Percentiles rank a stretch among this genome's conserved stretches.
phyloP scores from a whole-genome alignment of 108 stramenopile genomes.

The Nitzschia sp. region DNA sequence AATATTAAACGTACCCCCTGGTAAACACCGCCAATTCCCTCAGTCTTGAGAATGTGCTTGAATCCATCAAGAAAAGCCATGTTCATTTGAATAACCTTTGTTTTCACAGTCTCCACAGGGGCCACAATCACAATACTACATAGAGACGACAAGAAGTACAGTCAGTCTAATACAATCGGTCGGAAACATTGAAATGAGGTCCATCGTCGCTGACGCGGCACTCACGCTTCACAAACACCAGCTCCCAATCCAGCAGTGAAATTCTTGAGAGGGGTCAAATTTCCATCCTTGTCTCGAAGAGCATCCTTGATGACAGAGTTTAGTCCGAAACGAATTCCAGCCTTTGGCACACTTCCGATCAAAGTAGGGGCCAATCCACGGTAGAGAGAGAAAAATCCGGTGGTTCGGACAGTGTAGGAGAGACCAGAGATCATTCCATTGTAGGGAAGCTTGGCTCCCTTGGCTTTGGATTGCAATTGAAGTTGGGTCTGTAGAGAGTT shows the following conservation, averaged over 20 bases:
- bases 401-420: conserved; percentile 81
- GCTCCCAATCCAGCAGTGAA: conserved; percentile 94
- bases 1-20: conserved; percentile 56
- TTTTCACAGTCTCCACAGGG: conserved; percentile 98
- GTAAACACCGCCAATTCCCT: conserved; percentile 95
- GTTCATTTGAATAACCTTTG: conserved; percentile 93
- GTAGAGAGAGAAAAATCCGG: conserved; percentile 85
- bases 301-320: conserved; percentile 83
- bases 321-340: conserved; percentile 96
- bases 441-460: conserved; percentile 70
- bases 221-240: conserved; percentile 84
- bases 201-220: background rate
- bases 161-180: background rate
- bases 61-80: conserved; percentile 82
- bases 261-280: conserved; percentile 82
- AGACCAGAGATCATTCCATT: conserved; percentile 85
- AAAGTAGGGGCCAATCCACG: conserved; percentile 91
- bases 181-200: background rate
- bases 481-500: conserved; percentile 46
- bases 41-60: conserved; percentile 74
- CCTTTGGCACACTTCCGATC: conserved; percentile 89
- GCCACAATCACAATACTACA: conserved; percentile 84
- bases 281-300: conserved; percentile 80
- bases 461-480: conserved; percentile 66
- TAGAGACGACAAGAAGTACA: background rate